Base-by-base conservation (phyloP, 2,329 filamentous ascomycete genomes). In the Cordyceps pruinosa region DNA sequence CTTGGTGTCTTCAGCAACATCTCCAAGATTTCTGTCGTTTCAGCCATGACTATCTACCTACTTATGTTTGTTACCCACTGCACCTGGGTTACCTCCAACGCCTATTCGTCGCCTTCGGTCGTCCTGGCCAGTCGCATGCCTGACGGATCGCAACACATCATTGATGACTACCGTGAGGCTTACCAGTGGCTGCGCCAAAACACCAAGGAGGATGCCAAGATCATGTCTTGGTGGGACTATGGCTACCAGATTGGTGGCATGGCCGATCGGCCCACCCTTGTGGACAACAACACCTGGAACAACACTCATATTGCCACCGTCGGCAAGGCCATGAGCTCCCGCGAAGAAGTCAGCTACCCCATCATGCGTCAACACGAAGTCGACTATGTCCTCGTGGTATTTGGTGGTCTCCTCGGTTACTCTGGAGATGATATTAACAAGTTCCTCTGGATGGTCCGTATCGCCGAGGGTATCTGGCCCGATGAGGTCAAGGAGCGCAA, bases 181-280 rank as follows among this genome's bases (percentile, higher is more conserved):
- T 99, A 99, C 77, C 96, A 99, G 77, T 99, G 94, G 94, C 86
- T 99, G 50, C 89, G 94, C 62, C 94, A 99, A 74, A 99, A 99
- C 78, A 99, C 95, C 10, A 82, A 87, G 60, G 83, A 93, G 64
- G 89, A 97, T 66, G 92, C 95, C 69, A 99, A 97, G 82, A 88
- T 99, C 70, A 97, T 97, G 93, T 94, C 92, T 1, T 99, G 94
- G 94, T 99, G 94, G 94, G 94, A 99, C 72, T 99, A 99, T 68
- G 94, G 94, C 63, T 99, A 99, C 77, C 94, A 99, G 76, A 99
- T 99, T 73, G 94, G 94, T 76, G 94, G 94, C 64, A 99, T 99
- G 94, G 94, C 94, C 50, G 94, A 99, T 72, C 85, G 94, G 56
- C 94, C 94, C 34, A 99, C 94, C 1, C 81, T 99, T 34, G 94